Evolutionary conservation across 1,284 basidiomycete genomes (phyloP).

Genomic region (Rhodotorula sp.): DNA sequence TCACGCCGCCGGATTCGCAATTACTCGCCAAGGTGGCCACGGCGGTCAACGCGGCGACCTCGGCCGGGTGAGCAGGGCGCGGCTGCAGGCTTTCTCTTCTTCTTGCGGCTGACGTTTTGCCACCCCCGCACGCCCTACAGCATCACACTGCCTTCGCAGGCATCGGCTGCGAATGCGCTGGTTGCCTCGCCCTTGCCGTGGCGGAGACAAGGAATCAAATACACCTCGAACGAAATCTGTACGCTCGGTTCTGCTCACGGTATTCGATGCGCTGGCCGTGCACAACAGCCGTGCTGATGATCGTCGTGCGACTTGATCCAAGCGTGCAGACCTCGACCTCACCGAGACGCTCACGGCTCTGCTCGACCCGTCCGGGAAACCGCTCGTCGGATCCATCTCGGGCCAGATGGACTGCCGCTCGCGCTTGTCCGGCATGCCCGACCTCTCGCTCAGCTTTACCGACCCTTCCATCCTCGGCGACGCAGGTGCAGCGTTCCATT

Average conservation of each 20-base stretch:
- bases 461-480: slow-evolving; percentile 30
- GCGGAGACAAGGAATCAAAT: slow-evolving; percentile 37
- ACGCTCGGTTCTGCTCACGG: no score
- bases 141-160: slow-evolving; percentile 12
- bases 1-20: slow-evolving; percentile 30
- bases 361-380: slow-evolving; percentile 19
- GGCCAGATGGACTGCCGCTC: slow-evolving; percentile 32
- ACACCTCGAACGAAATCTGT: slow-evolving; percentile 42
- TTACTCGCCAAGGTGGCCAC: slow-evolving; percentile 25
- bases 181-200: slow-evolving; percentile 38
- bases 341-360: slow-evolving; percentile 26
- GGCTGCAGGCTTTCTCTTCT: background rate
- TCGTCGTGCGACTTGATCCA: background rate
- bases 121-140: background rate
- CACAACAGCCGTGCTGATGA: no score
- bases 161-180: slow-evolving; percentile 28
- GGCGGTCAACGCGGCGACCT: slow-evolving; percentile 26
- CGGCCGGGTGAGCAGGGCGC: slow-evolving; percentile 21
- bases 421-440: slow-evolving; percentile 38
- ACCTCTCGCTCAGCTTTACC: slow-evolving; percentile 29
- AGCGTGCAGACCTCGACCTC: slow-evolving; percentile 34
- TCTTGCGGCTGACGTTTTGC: background rate
- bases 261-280: no score
- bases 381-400: slow-evolving; percentile 21
- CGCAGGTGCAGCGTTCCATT: slow-evolving; percentile 34